phyloP scores from a whole-genome alignment of 2,329 filamentous ascomycete genomes.

The Polytolypa hystricis region DNA sequence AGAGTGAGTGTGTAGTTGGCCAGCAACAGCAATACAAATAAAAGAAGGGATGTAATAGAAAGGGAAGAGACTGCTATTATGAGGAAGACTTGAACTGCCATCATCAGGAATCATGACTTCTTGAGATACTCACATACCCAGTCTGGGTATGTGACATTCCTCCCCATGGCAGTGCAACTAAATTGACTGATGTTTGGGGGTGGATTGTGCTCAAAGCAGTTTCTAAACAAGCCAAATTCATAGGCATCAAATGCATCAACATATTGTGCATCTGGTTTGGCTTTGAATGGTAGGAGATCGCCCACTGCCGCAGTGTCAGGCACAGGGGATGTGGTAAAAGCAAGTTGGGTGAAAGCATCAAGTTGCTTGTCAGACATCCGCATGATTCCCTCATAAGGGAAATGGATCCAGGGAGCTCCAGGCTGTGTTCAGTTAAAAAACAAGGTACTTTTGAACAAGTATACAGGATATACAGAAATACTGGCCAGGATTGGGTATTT shows the following conservation, averaged over 20 bases:
- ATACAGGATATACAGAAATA: slow-evolving; percentile 5
- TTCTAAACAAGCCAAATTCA: slow-evolving; percentile 7
- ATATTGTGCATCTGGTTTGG: slow-evolving; percentile 3
- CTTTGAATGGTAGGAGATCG: slow-evolving; percentile 5
- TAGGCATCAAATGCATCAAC: slow-evolving; percentile 7
- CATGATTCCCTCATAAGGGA: slow-evolving; percentile 7
- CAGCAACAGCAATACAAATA: slow-evolving; percentile 3
- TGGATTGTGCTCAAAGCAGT: slow-evolving; percentile 6
- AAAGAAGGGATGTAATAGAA: slow-evolving; percentile 4
- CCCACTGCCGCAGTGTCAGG: slow-evolving; percentile 3
- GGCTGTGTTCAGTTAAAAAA: slow-evolving; percentile 5
- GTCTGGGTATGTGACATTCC: slow-evolving; percentile 9
- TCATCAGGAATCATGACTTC: slow-evolving; percentile 4
- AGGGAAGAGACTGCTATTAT: slow-evolving; percentile 2
- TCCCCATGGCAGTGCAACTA: slow-evolving; percentile 5
- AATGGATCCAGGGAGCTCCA: slow-evolving; percentile 5
- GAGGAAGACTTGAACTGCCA: slow-evolving; percentile 3
- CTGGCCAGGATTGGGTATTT: slow-evolving; percentile 1
- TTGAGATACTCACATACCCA: slow-evolving; percentile 6
- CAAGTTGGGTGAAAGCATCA: slow-evolving; percentile 7
- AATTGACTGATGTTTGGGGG: slow-evolving; percentile 7
- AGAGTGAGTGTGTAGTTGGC: slow-evolving; percentile 5
- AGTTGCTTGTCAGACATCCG: slow-evolving; percentile 7
- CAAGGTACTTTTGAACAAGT: slow-evolving; percentile 2
- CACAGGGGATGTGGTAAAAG: slow-evolving; percentile 3